Evolutionary conservation across 352 stramenopile species (phyloP).

Genomic region (Stephanocyclus meneghinianus): DNA sequence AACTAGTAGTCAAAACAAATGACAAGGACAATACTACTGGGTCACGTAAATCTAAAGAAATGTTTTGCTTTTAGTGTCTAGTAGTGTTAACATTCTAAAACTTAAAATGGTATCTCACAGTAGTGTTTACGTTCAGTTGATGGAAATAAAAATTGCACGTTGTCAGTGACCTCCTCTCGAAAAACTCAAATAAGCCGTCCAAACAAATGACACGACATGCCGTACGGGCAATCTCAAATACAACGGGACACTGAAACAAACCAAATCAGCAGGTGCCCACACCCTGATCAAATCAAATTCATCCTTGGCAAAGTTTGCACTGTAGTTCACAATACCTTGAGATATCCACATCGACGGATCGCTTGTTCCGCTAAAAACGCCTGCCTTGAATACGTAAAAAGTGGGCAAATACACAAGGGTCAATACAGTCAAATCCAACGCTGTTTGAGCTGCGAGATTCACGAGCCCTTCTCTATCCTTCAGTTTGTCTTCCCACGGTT

Average conservation of each 20-base stretch:
- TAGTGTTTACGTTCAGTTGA: too few species aligned
- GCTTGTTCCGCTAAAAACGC: constrained; percentile 55
- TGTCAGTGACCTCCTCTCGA: constrained; percentile 63
- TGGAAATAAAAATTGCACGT: too few species aligned
- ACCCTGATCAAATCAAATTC: constrained; percentile 72
- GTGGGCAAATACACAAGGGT: constrained; percentile 69
- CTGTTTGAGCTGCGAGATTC: constrained; percentile 60
- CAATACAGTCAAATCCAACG: constrained; percentile 67
- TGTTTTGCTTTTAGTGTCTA: too few species aligned
- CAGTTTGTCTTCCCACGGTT: constrained; percentile 64
- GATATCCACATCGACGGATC: constrained; percentile 57
- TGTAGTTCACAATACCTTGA: constrained; percentile 61
- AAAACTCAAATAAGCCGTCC: constrained; percentile 76
- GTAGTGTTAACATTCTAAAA: too few species aligned
- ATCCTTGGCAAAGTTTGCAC: constrained; percentile 71
- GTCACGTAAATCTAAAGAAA: too few species aligned
- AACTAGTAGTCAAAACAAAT: too few species aligned
- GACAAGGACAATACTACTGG: too few species aligned
- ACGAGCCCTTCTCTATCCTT: constrained; percentile 61
- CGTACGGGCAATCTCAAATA: constrained; percentile 74
- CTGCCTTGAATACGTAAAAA: constrained; percentile 79
- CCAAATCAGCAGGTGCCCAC: constrained; percentile 74
- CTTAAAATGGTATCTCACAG: too few species aligned
- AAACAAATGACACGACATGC: constrained; percentile 78
- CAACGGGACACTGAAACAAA: constrained; percentile 77